Evolutionary conservation across 2,329 filamentous ascomycete species (phyloP), one percentile per base, ranked within the genome.

Genomic region (Diaporthe citrichinensis): DNA sequence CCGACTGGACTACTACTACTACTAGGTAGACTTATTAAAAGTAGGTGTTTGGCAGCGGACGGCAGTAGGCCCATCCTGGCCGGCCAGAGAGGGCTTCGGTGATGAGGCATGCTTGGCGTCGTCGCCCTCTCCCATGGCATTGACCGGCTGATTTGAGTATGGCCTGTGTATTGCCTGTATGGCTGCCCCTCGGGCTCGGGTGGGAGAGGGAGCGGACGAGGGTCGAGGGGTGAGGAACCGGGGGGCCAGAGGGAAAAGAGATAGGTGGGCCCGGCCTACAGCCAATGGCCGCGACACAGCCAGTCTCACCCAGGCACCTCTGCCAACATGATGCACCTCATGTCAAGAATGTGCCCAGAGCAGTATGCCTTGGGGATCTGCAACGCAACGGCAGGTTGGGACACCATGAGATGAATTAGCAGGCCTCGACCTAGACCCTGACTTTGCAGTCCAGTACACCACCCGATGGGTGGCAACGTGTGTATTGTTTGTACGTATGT

Each of bases 271-370:
- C 59, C 14, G 31, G 65, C 65, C 46, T 53, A 17, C 46, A 68
- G 44, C 65, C 65, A 68, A 68, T 68, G 65, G 34, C 65, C 65
- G 65, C 65, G 65, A 53, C 65, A 68, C 65, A 68, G 31, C 65
- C 65, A 68, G 65, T 53, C 65, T 68, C 65, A 68, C 65, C 65
- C 65, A 39, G 65, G 65, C 65, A 68, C 65, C 34, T 68, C 34
- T 68, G 62, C 62, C 62, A 68, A 53, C 62, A 68, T 68, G 65
- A 68, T 68, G 65, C 65, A 68, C 46, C 65, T 68, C 65, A 39
- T 41, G 65, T 68, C 46, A 68, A 68, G 65, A 68, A 68, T 68
- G 65, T 68, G 65, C 46, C 65, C 46, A 68, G 65, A 20, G 28
- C 46, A 39, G 65, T 53, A 68, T 68, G 65, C 65, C 65, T 68